phyloP scores from a whole-genome alignment of 257 asterid species.

The Solanum chmielewskii region DNA sequence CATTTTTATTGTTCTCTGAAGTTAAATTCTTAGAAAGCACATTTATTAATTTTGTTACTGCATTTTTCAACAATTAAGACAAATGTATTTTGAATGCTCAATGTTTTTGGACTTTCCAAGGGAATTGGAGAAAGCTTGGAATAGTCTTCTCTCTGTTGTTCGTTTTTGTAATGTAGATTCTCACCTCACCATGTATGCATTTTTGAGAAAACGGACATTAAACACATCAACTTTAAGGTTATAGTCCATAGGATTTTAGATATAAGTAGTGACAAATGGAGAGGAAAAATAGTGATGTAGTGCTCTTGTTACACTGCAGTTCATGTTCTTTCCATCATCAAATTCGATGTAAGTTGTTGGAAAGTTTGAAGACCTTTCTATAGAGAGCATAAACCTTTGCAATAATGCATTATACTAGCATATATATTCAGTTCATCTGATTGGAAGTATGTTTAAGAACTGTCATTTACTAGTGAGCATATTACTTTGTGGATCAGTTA shows the following conservation, averaged over 20 bases:
- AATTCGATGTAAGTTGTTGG: not conserved
- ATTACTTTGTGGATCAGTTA: not conserved
- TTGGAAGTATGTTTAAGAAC: not conserved
- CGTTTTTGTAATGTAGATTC: not conserved
- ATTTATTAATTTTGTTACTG: not conserved
- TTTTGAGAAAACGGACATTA: constrained; percentile 40
- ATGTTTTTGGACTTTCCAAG: constrained; percentile 54
- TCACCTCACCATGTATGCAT: not conserved
- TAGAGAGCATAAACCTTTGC: not conserved
- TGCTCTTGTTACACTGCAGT: not conserved
- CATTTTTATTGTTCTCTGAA: not conserved
- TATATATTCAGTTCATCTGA: not conserved
- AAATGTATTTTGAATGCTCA: constrained; percentile 72
- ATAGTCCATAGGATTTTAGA: too few species aligned
- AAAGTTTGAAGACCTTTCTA: not conserved
- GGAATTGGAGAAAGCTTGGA: constrained; percentile 81
- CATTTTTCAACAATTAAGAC: constrained; percentile 75
- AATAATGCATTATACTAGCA: not conserved
- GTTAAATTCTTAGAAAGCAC: not conserved
- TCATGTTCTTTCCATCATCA: not conserved
- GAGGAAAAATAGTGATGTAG: too few species aligned
- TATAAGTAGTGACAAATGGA: too few species aligned
- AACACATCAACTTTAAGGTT: constrained; percentile 61
- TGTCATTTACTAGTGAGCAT: not conserved
- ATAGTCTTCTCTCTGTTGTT: not conserved